Base-by-base conservation (phyloP, 176 grass and related monocot species). In the Ensete glaucum region DNA sequence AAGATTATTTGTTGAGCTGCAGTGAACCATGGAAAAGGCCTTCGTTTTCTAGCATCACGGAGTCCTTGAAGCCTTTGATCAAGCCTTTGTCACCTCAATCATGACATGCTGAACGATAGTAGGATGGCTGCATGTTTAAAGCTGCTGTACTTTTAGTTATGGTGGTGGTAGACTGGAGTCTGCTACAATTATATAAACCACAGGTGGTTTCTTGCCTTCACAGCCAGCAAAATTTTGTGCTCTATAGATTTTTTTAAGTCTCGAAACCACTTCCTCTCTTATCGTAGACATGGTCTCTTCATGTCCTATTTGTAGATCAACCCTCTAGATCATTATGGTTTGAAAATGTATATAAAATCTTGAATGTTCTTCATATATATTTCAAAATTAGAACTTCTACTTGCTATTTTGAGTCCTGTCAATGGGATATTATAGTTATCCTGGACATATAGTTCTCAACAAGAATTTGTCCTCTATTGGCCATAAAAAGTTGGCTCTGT, bases 31-130 rank as follows among this genome's bases (percentile, higher is more conserved):
- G 93, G 89, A 81, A 83, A 87, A 85, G 93, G 64, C 89, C 93
- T 52, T 96, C 93, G 27, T 96, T 96, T 86, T 73, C 83, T 73
- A 90, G 82, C 78, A 79, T 96, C 26, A 96, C 92, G 93, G 89
- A 90, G 53, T 69, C 77, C 68, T 64, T 92, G 82, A 92, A 71
- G 60, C 81, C 89, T 65, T 85, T 92, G 71, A 87, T 96, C 11
- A 77, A 77, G 59, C 10, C 48, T 64, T n/a, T 15, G 0, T 19
- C 74, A 52, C 57, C 59, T 64, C 74, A 77, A 64, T 59, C 58
- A 62, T 23, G 7, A 52, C 59, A 50, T 25, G 17, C 59, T 22
- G 56, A 62, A 62, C 67, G 21, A 0, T 50, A 51, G 48, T 19
- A 13, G 11, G 43, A 10, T 70, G 63, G 8, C 9, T 69, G 66